These are phyloP conservation scores for Microstegium vimineum DNA, from an alignment of 176 grass and related monocot species.

Conservation along the genomic window DNA sequence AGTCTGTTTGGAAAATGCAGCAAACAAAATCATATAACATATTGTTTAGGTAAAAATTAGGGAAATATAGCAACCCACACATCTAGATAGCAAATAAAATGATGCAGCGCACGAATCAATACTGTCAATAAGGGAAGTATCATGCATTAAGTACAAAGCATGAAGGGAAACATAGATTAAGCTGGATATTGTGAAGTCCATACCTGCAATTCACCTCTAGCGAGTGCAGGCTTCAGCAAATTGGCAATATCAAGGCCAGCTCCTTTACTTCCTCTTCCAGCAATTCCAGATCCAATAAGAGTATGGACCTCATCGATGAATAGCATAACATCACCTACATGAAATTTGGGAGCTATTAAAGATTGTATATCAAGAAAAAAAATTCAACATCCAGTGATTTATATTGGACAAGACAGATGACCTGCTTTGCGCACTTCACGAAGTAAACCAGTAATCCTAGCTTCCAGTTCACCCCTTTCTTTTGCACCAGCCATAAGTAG, in stretches of 20 bases:
- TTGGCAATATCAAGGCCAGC: slow-evolving; percentile 98
- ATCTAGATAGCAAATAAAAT: not conserved
- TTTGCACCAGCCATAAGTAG: slow-evolving; percentile 95
- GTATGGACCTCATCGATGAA: slow-evolving; percentile 96
- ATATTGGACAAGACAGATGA: slow-evolving; percentile 26
- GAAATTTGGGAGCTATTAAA: slow-evolving; percentile 18
- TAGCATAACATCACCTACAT: slow-evolving; percentile 79
- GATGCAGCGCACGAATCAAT: not conserved
- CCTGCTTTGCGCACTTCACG: slow-evolving; percentile 91
- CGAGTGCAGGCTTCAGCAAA: slow-evolving; percentile 89
- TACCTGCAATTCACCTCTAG: slow-evolving; percentile 97
- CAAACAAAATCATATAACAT: not conserved
- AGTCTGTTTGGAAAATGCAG: not conserved
- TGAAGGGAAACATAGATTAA: not conserved
- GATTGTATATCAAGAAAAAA: not conserved
- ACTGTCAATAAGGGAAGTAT: not conserved
- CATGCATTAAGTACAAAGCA: not conserved
- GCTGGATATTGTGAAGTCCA: not conserved
- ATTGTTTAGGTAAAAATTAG: not conserved
- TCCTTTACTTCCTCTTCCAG: slow-evolving; percentile 91
- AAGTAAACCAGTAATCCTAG: slow-evolving; percentile 85
- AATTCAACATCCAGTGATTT: not conserved
- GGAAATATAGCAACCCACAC: not conserved
- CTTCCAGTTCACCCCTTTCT: slow-evolving; percentile 91
- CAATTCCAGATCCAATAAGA: slow-evolving; percentile 86